phyloP scores from a whole-genome alignment of 2,329 filamentous ascomycete species.

The Penicillium paneum region DNA sequence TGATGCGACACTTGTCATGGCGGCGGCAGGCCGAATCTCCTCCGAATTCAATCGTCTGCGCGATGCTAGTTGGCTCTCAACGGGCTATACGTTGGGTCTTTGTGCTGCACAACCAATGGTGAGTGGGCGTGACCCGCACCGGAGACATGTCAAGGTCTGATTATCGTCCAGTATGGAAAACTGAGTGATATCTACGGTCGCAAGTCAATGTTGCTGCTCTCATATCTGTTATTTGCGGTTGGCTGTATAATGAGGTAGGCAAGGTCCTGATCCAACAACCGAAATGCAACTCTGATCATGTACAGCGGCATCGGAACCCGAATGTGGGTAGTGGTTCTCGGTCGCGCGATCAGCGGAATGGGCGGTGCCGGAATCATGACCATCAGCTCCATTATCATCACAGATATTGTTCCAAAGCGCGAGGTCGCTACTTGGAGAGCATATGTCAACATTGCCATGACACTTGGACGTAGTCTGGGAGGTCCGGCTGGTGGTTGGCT shows the following conservation, averaged over 20 bases:
- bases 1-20: constrained; percentile 63
- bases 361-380: constrained; percentile 47
- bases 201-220: constrained; percentile 48
- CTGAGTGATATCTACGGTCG: constrained; percentile 58
- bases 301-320: constrained; percentile 36
- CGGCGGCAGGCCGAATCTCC: constrained; percentile 61
- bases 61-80: constrained; percentile 58
- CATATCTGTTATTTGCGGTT: constrained; percentile 52
- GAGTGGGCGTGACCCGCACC: constrained; percentile 11
- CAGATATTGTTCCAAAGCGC: constrained; percentile 49
- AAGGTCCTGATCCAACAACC: not conserved
- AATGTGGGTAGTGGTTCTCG: constrained; percentile 42
- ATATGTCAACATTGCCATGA: constrained; percentile 53
- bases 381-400: constrained; percentile 49
- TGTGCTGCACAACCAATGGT: constrained; percentile 55
- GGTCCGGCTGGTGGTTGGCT: constrained; percentile 59
- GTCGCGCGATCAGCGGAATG: constrained; percentile 42
- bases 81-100: constrained; percentile 51
- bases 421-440: constrained; percentile 50
- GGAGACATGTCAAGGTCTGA: constrained; percentile 7
- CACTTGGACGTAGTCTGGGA: constrained; percentile 50
- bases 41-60: constrained; percentile 59
- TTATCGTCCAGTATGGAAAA: constrained; percentile 49
- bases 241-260: constrained; percentile 42
- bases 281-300: not conserved